phyloP scores from a whole-genome alignment of 108 stramenopile species.

The Discostella pseudostelligera region DNA sequence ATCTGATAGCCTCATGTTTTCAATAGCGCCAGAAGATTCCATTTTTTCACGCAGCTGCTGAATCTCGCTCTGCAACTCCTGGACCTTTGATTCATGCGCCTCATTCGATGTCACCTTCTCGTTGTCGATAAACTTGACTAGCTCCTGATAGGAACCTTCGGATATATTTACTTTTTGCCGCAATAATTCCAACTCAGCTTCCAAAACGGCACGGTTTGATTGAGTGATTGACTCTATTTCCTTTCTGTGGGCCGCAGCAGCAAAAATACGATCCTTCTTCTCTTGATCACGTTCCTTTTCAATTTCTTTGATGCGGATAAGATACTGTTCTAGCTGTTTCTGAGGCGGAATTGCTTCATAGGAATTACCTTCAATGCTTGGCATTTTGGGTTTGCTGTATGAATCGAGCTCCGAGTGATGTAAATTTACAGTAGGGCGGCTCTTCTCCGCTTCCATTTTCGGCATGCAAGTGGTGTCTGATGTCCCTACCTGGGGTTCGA shows the following conservation, averaged over 20 bases:
- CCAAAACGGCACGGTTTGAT: constrained; percentile 6
- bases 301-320: constrained; percentile 13
- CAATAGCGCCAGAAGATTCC: constrained; percentile 5
- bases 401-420: not conserved
- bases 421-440: not conserved
- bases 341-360: not conserved
- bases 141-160: constrained; percentile 33
- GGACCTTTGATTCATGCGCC: constrained; percentile 21
- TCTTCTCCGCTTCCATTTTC: too few species aligned
- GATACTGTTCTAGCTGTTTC: not conserved
- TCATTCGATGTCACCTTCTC: constrained; percentile 21
- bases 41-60: constrained; percentile 1
- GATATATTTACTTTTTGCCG: constrained; percentile 22
- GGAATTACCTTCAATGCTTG: not conserved
- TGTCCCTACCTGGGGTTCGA: not conserved
- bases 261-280: constrained; percentile 19
- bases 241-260: constrained; percentile 14
- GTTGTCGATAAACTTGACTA: constrained; percentile 32
- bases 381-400: not conserved
- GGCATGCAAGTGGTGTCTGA: not conserved
- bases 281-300: constrained; percentile 29
- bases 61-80: constrained; percentile 20
- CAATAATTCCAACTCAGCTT: constrained; percentile 26
- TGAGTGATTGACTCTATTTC: constrained; percentile 15
- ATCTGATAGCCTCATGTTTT: not conserved